Base-by-base conservation (phyloP, 257 asterid genomes). In the Ehretia macrophylla region DNA sequence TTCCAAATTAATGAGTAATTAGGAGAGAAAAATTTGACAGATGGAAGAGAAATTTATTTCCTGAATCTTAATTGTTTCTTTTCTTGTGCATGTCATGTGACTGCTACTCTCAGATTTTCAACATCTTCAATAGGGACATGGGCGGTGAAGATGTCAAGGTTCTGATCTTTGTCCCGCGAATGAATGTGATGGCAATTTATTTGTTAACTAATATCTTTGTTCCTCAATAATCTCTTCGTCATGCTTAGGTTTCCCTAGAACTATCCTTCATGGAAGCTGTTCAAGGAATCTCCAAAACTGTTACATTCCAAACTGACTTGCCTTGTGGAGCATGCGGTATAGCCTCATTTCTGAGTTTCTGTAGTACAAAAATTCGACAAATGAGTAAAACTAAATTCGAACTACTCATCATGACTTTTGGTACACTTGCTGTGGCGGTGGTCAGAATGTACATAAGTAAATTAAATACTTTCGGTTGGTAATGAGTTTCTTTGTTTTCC, bases 231-330 rank as follows among this genome's bases (percentile, higher is more conserved):
- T 50, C 40, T 45, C 32, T 9, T 22, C 40, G 47, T 32, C 14
- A 50, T 49, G 51, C n/a, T 52, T 51, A 89, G 97, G 81, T 73
- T 51, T 55, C 89, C 0, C 47, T 86, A 56, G 96, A 86, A 73
- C 70, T 92, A 53, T 88, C 99, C 55, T 92, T 92, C 74, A 92
- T 92, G 97, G 97, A 92, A 78, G 99, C 99, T 66, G 85, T 92
- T 65, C 95, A 88, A 75, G 96, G 97, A 59, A 88, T 97, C 87
- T 11, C 75, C 77, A 92, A 80, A 76, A 88, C 90, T 23, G 50
- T 92, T 47, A 78, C 86, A 22, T 62, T 88, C 76, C 45, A 68
- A 51, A 83, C 96, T 46, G 95, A 86, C 64, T 62, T 84, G 79
- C 78, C 81, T 60, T 88, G 99, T 62, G 67, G 59, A 75, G 56